Base-by-base conservation (phyloP, 2,329 filamentous ascomycete genomes). In the Colletotrichum sp. region DNA sequence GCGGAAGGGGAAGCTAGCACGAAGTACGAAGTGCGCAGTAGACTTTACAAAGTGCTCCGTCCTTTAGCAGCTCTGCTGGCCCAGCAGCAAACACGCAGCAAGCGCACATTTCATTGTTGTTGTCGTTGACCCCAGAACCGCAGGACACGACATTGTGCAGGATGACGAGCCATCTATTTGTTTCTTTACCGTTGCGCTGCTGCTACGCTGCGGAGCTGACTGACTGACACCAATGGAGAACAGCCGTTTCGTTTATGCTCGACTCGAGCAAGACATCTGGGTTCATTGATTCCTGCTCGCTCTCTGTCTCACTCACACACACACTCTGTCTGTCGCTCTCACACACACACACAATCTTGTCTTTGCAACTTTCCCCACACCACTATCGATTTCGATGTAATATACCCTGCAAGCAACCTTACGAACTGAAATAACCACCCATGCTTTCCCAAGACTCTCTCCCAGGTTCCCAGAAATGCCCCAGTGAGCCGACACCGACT, bases 331-430 rank as follows among this genome's bases (percentile, higher is more conserved):
- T 22, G 18, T 34, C 18, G 16, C 39, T 43, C 39, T n/a, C 39
- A 4, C 25, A 9, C 52, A 27, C 52, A 30, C 18, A 13, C 7
- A 32, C 58, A 13, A 12, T 34, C 18, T 64, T 60, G 22, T 55
- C 62, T 62, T 30, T 10, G 39, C 69, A 28, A 52, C 61, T 61
- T 72, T 75, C 73, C 73, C 73, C 69, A 75, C 73, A 75, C 64
- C 69, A 72, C 62, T 75, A 72, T 75, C 69, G 69, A 75, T 75
- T 75, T 68, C 73, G 73, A 75, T 75, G 69, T 72, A 75, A 72
- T 72, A 58, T 72, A 55, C 73, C 73, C 62, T 75, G 73, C 58
- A 61, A 64, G 39, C 39, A 72, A 72, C 73, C 73, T 25, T 75
- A 72, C 55, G 73, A 66, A 75, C 32, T 72, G 69, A 60, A 75